These are phyloP conservation scores for Priceomyces castillae DNA, from an alignment of 805 yeast genomes.

Conservation along the genomic window DNA sequence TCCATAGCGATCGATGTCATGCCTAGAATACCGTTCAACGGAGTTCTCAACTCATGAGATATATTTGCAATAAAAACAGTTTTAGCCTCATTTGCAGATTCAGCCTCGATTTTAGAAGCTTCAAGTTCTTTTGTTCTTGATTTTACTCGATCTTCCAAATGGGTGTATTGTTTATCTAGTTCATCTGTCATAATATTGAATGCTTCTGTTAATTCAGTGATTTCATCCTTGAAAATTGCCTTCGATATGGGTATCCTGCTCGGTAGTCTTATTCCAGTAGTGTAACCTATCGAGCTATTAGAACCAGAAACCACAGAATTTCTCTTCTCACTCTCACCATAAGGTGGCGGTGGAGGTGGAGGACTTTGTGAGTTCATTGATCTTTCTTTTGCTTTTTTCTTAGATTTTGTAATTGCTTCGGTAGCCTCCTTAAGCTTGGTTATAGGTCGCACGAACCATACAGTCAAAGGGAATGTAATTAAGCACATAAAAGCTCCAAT, in stretches of 20 bases:
- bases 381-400: slow-evolving; percentile 21
- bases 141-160: slow-evolving; percentile 83
- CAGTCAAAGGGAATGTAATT: slow-evolving; percentile 79
- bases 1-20: slow-evolving; percentile 94
- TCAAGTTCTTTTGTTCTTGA: slow-evolving; percentile 86
- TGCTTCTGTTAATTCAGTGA: slow-evolving; percentile 82
- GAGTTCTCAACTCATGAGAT: slow-evolving; percentile 78
- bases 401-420: slow-evolving; percentile 57
- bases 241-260: slow-evolving; percentile 33
- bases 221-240: slow-evolving; percentile 71
- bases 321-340: slow-evolving; percentile 24
- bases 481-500: slow-evolving; percentile 71
- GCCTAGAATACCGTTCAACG: slow-evolving; percentile 92
- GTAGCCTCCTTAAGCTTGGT: slow-evolving; percentile 78
- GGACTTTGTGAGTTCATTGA: slow-evolving; percentile 7
- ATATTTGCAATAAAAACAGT: slow-evolving; percentile 47
- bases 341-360: slow-evolving; percentile 14
- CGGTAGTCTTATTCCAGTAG: slow-evolving; percentile 41
- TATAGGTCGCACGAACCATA: slow-evolving; percentile 82
- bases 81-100: slow-evolving; percentile 94
- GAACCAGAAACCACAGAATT: slow-evolving; percentile 30
- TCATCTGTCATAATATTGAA: slow-evolving; percentile 91
- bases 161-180: slow-evolving; percentile 76
- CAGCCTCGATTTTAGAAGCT: slow-evolving; percentile 84
- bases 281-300: slow-evolving; percentile 37